Evolutionary conservation across 768 basidiomycete species (phyloP).

Genomic region (Suillus decipiens): DNA sequence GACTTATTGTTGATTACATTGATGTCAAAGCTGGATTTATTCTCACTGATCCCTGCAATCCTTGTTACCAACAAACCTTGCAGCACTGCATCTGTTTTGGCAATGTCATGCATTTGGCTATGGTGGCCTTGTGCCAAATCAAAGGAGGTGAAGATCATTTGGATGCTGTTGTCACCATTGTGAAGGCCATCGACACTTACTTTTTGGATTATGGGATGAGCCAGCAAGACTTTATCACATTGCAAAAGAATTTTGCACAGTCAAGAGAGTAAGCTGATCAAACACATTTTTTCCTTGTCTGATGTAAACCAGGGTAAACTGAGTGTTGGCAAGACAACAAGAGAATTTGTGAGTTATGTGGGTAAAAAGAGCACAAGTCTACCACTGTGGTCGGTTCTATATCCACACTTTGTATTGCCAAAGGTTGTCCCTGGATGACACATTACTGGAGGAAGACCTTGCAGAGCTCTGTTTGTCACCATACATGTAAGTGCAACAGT

Average conservation of each 20-base stretch:
- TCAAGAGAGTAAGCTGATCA: constrained; percentile 30
- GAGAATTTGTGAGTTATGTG: constrained; percentile 74
- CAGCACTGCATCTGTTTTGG: constrained; percentile 66
- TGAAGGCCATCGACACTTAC: constrained; percentile 74
- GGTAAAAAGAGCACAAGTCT: constrained; percentile 76
- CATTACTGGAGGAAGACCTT: constrained; percentile 59
- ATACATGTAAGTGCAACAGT: constrained; percentile 79
- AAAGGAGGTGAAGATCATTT: constrained; percentile 78
- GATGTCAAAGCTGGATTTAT: constrained; percentile 75
- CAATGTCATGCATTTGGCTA: constrained; percentile 64
- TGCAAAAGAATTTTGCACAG: constrained; percentile 50
- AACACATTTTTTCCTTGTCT: background rate
- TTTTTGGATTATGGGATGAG: constrained; percentile 71
- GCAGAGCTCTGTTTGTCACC: constrained; percentile 77
- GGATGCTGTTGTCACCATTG: constrained; percentile 77
- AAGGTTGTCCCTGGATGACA: constrained; percentile 74
- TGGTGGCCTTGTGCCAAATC: constrained; percentile 59
- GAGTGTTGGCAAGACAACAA: constrained; percentile 70
- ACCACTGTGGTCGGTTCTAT: constrained; percentile 74
- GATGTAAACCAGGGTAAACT: constrained; percentile 50
- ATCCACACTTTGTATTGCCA: constrained; percentile 76
- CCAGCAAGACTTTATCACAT: constrained; percentile 54
- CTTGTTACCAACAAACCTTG: constrained; percentile 66
- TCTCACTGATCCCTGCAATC: constrained; percentile 71
- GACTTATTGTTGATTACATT: constrained; percentile 65